phyloP scores from a whole-genome alignment of 495 filamentous ascomycete genomes.

The Neurospora tetraspora region DNA sequence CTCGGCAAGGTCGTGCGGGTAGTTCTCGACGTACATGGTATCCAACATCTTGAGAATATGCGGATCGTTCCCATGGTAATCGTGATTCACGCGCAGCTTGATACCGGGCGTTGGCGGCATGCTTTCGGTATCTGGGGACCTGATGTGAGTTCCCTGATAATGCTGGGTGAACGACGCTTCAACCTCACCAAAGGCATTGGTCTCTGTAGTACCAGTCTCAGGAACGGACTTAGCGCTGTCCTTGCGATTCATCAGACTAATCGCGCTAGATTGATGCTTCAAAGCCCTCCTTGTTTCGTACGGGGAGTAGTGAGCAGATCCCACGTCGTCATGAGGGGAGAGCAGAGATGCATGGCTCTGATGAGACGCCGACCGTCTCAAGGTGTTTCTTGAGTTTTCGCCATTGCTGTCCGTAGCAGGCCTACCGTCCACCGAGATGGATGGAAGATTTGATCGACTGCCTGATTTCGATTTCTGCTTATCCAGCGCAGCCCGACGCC shows the following conservation, averaged over 20 bases:
- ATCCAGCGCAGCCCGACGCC: slow-evolving; percentile 45
- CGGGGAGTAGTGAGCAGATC: slow-evolving; percentile 28
- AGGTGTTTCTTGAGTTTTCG: slow-evolving; percentile 18
- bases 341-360: slow-evolving; percentile 14
- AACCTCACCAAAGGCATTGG: slow-evolving; percentile 75
- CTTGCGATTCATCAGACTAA: slow-evolving; percentile 69
- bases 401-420: slow-evolving; percentile 15
- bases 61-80: slow-evolving; percentile 83
- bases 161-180: slow-evolving; percentile 54
- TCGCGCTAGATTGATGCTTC: slow-evolving; percentile 65
- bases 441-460: slow-evolving; percentile 2
- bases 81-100: slow-evolving; percentile 44
- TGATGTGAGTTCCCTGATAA: neutral
- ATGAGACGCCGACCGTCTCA: slow-evolving; percentile 19
- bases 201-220: slow-evolving; percentile 74
- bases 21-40: slow-evolving; percentile 81
- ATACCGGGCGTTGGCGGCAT: slow-evolving; percentile 23
- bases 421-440: slow-evolving; percentile 23
- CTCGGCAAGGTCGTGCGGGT: slow-evolving; percentile 67
- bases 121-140: slow-evolving; percentile 15
- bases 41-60: slow-evolving; percentile 78
- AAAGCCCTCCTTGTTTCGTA: slow-evolving; percentile 31
- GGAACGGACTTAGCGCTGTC: slow-evolving; percentile 71
- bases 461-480: slow-evolving; percentile 27
- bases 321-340: slow-evolving; percentile 20